Base-by-base conservation (phyloP, 371 early-diverging fungal species). In the Mucor irregularis region DNA sequence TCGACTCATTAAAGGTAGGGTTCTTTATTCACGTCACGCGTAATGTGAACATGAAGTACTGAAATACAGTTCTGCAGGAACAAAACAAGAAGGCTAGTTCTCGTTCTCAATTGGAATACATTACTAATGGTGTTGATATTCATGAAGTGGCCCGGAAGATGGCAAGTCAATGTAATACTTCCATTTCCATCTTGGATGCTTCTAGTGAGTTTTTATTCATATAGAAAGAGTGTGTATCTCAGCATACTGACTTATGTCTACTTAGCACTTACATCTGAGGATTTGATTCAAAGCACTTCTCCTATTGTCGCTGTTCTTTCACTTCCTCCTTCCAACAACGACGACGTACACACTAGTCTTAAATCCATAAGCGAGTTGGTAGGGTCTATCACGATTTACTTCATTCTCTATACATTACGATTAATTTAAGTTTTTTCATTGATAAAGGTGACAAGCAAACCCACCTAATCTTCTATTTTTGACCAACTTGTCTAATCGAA, bases 21-120 rank as follows among this genome's bases (percentile, higher is more conserved):
- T 37, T 31, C 19, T 28, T 25, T 25, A 7, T 28, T 10, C 31
- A 16, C 46, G 31, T 28, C 9, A 21, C 14, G 21, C 14, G 11
- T 42, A 24, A 24, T 22, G 21, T 42, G 2, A 11, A 3, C 2
- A 11, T 35, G 35, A n/a, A 4, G 17, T 42, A 42, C 4, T 42
- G 22, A 44, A 10, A 52, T 43, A n/a, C 31, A 37, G 40, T 28
- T 31, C 13, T 33, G 28, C 61, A 71, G 71, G 55, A 68, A 30
- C 59, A 64, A 30, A 62, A 52, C 31, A 56, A 49, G 19, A 48
- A 67, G 34, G 72, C 72, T 19, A 53, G 45, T 11, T 44, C 68
- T 52, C 69, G 59, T 38, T 50, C 65, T 28, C 68, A 75, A 39
- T 53, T 71, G 9, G 71, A 69, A 44, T 75, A 78, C 25, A 66